A percentile compares a stretch with the other conserved stretches of the same genome.
These are phyloP conservation scores for Linderina pennispora DNA, from an alignment of 192 early-diverging fungal species.

Conservation along the genomic window DNA sequence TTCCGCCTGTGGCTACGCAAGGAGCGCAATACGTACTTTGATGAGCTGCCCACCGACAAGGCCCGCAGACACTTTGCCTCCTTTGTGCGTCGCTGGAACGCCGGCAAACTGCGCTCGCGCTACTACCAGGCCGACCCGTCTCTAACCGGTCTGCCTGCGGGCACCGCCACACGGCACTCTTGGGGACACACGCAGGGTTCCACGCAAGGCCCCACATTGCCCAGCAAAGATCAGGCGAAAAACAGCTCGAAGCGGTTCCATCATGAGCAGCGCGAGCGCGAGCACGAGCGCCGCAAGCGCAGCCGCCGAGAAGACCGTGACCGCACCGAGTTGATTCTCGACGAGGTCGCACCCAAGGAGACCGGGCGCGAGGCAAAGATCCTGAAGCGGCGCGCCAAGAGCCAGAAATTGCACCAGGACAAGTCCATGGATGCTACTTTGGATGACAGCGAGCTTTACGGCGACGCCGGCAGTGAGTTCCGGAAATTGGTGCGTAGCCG, in stretches of 20 bases:
- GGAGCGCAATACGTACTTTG: constrained; percentile 65
- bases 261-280: constrained; percentile 26
- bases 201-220: constrained; percentile 8
- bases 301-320: constrained; percentile 22
- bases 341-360: constrained; percentile 44
- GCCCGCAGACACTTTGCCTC: constrained; percentile 70
- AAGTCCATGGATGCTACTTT: constrained; percentile 22
- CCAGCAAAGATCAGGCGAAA: background rate
- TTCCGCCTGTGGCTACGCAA: constrained; percentile 80
- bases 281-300: constrained; percentile 12
- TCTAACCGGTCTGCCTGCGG: constrained; percentile 54
- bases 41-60: constrained; percentile 65
- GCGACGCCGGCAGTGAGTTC: constrained; percentile 39
- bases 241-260: constrained; percentile 2
- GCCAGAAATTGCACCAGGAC: constrained; percentile 21
- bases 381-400: constrained; percentile 24
- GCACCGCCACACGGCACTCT: constrained; percentile 62
- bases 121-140: constrained; percentile 50
- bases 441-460: constrained; percentile 29
- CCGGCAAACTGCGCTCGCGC: constrained; percentile 55
- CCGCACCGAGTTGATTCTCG: constrained; percentile 32
- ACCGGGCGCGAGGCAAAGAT: constrained; percentile 39
- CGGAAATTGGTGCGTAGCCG: constrained; percentile 31
- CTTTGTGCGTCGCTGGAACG: constrained; percentile 87
- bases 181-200: constrained; percentile 72